Evolutionary conservation across 768 basidiomycete genomes (phyloP), one percentile per base, ranked within the genome.

Genomic region (Strobilomyces echinocephalus): DNA sequence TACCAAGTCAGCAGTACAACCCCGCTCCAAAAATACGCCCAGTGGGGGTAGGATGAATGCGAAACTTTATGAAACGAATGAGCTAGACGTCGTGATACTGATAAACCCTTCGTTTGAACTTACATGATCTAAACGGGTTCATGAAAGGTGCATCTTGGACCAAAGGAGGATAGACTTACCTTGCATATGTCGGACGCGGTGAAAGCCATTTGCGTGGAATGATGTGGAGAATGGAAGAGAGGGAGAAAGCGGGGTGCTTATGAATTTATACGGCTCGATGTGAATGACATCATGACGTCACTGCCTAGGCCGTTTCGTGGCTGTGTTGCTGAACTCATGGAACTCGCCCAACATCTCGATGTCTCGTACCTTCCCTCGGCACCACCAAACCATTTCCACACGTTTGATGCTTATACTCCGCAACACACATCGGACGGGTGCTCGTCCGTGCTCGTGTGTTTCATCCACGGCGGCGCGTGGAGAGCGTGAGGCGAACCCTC

Each of bases 381-480:
- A 10, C 30, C 57, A 10, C 54, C 55, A 21, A 72, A 76, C 60
- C 46, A 63, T 9, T 67, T 66, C 41, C 79, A 77, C 42, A 67
- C 71, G 24, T 84, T 88, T 56, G 87, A 90, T 63, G 48, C 84
- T 2, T 80, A 82, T 70, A 46, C 74, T 31, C 73, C 78, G 16
- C 53, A 56, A 42, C 46, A 52, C 26, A 9, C 43, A 24, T 34
- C 38, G 9, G 30, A 30, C 30, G 3, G 30, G 8, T 28, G 35
- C 4, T n/a, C 44, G 42, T 60, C 63, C 1, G 74, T 78, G n/a
- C 67, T 90, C 40, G 63, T 91, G 36, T 81, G 82, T 61, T 91
- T 90, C 61, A 72, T 91, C 28, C 91, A 91, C 60, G 91, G 91
- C 30, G 91, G 91, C 33, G 91, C 90, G 21, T 93, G 91, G 91